A percentile compares a stretch with the other conserved stretches of the same genome.
phyloP scores from a whole-genome alignment of 1,284 basidiomycete genomes.

The Peniophora sp. region DNA sequence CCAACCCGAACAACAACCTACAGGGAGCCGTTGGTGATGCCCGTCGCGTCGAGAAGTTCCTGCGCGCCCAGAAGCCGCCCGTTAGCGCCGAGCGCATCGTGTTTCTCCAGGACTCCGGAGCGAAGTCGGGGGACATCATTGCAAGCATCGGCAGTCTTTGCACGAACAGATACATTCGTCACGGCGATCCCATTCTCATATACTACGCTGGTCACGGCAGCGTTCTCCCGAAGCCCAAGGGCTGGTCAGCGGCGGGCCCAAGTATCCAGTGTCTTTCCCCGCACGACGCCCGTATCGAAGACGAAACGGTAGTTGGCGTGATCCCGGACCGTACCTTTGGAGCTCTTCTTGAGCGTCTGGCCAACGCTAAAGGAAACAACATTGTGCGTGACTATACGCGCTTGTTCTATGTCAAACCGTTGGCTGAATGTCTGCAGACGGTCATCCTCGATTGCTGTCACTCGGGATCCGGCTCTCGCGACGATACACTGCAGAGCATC shows the following conservation, averaged over 20 bases:
- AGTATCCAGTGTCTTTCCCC: neutral
- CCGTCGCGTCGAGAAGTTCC: neutral
- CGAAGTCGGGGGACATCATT: neutral
- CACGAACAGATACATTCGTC: conserved; percentile 1
- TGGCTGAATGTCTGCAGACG: too few species aligned
- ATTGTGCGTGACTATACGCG: neutral
- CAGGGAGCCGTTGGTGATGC: neutral
- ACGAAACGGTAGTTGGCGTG: neutral
- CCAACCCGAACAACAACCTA: neutral
- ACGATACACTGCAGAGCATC: too few species aligned
- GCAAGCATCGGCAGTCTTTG: conserved; percentile 7
- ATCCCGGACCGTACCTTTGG: neutral
- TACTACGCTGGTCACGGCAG: neutral
- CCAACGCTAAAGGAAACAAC: conserved; percentile 1
- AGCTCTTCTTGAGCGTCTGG: neutral
- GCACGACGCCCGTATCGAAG: neutral
- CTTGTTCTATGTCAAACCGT: too few species aligned
- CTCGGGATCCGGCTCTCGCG: too few species aligned
- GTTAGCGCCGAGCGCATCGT: neutral
- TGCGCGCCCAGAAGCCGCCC: neutral
- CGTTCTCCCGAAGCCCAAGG: neutral
- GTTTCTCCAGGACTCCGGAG: neutral
- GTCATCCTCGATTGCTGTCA: too few species aligned
- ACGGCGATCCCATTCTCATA: neutral
- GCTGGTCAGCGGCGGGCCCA: conserved; percentile 1